Evolutionary conservation across 108 stramenopile species (phyloP).

Genomic region (Aureococcus anophagefferens): DNA sequence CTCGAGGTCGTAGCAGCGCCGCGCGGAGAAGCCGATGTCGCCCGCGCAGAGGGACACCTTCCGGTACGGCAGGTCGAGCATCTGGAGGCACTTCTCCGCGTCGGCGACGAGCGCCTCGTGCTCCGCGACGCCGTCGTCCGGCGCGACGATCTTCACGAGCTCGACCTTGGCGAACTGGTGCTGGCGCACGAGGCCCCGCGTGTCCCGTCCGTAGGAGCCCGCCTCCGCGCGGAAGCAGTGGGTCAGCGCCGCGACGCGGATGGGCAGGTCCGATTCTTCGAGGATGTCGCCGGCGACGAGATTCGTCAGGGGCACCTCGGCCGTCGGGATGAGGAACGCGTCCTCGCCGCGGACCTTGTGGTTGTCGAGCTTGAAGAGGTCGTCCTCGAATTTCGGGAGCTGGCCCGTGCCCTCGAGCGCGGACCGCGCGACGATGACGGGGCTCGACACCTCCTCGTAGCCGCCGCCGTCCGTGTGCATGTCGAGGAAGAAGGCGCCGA

Average conservation of each 20-base stretch:
- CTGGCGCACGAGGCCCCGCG: constrained; percentile 86
- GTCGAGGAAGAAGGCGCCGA: constrained; percentile 83
- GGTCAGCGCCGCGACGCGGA: constrained; percentile 73
- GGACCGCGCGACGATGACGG: constrained; percentile 68
- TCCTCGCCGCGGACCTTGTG: constrained; percentile 64
- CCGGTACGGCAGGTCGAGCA: constrained; percentile 77
- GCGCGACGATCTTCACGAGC: constrained; percentile 80
- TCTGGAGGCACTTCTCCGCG: constrained; percentile 73
- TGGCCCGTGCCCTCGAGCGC: constrained; percentile 88
- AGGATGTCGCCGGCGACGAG: constrained; percentile 70
- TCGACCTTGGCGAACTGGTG: constrained; percentile 99
- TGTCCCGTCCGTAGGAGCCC: constrained; percentile 86
- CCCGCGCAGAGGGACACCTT: constrained; percentile 85
- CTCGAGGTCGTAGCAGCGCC: constrained; percentile 92
- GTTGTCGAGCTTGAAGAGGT: constrained; percentile 80
- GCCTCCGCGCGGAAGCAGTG: constrained; percentile 98
- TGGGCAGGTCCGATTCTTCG: constrained; percentile 73
- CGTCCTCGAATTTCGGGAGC: constrained; percentile 91
- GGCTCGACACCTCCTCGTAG: constrained; percentile 81
- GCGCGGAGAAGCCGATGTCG: constrained; percentile 86
- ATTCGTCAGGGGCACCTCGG: constrained; percentile 91
- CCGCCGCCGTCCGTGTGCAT: constrained; percentile 62
- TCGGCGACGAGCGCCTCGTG: constrained; percentile 74
- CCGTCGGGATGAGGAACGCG: constrained; percentile 91
- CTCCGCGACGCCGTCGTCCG: constrained; percentile 62